Percentiles rank a stretch among this genome's conserved stretches.
Evolutionary conservation across 495 filamentous ascomycete genomes (phyloP).

Genomic region (Penicillium mononematosum): DNA sequence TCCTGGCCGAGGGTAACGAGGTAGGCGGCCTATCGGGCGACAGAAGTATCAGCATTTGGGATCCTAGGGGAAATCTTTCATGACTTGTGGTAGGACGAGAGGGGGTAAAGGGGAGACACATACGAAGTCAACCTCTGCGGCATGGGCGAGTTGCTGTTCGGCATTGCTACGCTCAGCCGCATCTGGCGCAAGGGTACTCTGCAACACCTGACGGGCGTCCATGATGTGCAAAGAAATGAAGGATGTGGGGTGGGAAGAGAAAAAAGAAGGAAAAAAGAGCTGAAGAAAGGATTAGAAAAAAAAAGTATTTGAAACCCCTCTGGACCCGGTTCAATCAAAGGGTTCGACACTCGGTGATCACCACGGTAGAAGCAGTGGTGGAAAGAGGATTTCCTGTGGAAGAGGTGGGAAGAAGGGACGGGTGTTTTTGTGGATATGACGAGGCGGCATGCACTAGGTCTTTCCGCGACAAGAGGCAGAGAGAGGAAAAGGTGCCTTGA

Average conservation of each 20-base stretch:
- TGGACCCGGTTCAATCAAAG: conserved; percentile 16
- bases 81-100: not conserved
- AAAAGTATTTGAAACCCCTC: conserved; percentile 15
- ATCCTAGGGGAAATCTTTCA: not conserved
- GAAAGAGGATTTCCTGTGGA: conserved; percentile 23
- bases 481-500: conserved; percentile 32
- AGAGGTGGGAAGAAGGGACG: conserved; percentile 30
- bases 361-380: conserved; percentile 26
- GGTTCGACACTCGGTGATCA: conserved; percentile 20
- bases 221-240: conserved; percentile 48
- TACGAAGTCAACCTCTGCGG: conserved; percentile 93
- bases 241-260: conserved; percentile 31
- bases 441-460: conserved; percentile 42
- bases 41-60: conserved; percentile 6
- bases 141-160: conserved; percentile 89
- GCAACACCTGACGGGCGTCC: conserved; percentile 82
- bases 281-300: conserved; percentile 11
- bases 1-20: conserved; percentile 86
- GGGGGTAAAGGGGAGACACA: conserved; percentile 39
- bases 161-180: conserved; percentile 82
- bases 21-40: conserved; percentile 70
- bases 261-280: conserved; percentile 32
- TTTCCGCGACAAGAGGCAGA: conserved; percentile 29
- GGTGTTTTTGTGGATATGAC: conserved; percentile 45
- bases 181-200: conserved; percentile 89